Conservation (phyloP, 345 rosid genomes). For the Salix arbutifolia region DNA sequence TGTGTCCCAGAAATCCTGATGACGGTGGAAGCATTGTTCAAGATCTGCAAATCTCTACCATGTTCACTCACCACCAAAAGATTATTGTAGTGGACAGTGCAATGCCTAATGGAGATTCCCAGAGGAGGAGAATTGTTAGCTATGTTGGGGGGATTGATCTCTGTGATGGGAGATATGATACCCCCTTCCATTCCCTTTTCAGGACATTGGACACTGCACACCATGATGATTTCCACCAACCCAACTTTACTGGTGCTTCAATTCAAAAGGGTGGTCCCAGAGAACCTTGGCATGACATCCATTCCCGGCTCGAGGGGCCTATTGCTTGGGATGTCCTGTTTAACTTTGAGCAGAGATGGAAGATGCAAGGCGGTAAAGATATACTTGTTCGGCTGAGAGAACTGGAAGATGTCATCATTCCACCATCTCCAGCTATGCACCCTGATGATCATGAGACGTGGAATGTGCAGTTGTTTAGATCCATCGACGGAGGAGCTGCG, state of each 20-base stretch:
- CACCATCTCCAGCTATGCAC: slow-evolving; percentile 82
- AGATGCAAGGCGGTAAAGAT: slow-evolving; percentile 86
- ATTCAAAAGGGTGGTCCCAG: slow-evolving; percentile 95
- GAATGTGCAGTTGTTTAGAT: slow-evolving; percentile 92
- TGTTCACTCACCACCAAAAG: slow-evolving; percentile 99
- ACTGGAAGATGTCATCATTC: slow-evolving; percentile 62
- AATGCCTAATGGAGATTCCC: slow-evolving; percentile 59
- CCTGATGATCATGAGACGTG: slow-evolving; percentile 80
- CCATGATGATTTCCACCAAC: slow-evolving; percentile 98
- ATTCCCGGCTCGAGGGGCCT: slow-evolving; percentile 93
- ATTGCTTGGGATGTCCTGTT: slow-evolving; percentile 95
- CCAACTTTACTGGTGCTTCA: slow-evolving; percentile 73
- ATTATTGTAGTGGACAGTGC: slow-evolving; percentile 83
- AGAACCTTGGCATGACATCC: slow-evolving; percentile 99
- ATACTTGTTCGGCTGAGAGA: slow-evolving; percentile 74
- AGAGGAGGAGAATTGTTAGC: slow-evolving; percentile 79
- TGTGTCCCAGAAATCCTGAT: slow-evolving; percentile 96
- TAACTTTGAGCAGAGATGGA: slow-evolving; percentile 98
- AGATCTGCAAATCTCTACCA: slow-evolving; percentile 75
- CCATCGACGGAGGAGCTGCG: slow-evolving; percentile 98
- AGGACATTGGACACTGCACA: slow-evolving; percentile 92
- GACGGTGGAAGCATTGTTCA: slow-evolving; percentile 95
- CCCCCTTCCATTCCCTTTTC: slow-evolving; percentile 90
- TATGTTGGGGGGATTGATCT: slow-evolving; percentile 97
- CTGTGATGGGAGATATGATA: slow-evolving; percentile 94